Percentiles rank a stretch among this genome's conserved stretches.
phyloP scores from a whole-genome alignment of 2,329 filamentous ascomycete species.

The Pseudofabraea citricarpa region DNA sequence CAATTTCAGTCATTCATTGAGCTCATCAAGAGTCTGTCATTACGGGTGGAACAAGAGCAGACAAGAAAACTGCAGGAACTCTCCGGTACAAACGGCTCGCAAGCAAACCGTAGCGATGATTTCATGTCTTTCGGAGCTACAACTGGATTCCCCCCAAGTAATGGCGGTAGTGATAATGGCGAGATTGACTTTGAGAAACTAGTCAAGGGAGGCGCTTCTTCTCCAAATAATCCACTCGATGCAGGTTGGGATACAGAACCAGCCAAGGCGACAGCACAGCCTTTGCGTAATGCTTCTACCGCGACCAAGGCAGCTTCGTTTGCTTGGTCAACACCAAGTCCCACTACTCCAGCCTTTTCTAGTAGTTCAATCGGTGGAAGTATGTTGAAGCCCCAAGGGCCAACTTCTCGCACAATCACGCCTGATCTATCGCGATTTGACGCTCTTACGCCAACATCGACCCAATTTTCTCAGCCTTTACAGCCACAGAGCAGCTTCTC shows the following conservation, averaged over 20 bases:
- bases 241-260: constrained; percentile 46
- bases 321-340: constrained; percentile 58
- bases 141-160: constrained; percentile 45
- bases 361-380: constrained; percentile 12
- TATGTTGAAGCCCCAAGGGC: constrained; percentile 31
- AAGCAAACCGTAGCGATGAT: constrained; percentile 52
- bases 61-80: constrained; percentile 84
- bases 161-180: constrained; percentile 58
- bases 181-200: constrained; percentile 82
- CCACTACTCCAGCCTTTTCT: constrained; percentile 29
- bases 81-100: constrained; percentile 50
- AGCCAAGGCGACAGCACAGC: constrained; percentile 28
- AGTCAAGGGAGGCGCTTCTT: constrained; percentile 60
- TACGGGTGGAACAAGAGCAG: constrained; percentile 83
- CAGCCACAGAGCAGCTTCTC: constrained; percentile 39
- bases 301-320: constrained; percentile 44
- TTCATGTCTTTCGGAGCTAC: constrained; percentile 67
- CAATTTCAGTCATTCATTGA: constrained; percentile 91
- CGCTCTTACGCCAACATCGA: constrained; percentile 51
- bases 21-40: constrained; percentile 75
- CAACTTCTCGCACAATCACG: constrained; percentile 49
- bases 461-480: constrained; percentile 57
- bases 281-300: constrained; percentile 29
- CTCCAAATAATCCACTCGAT: constrained; percentile 36
- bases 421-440: constrained; percentile 53